A percentile compares a stretch with the other conserved stretches of the same genome.
Conservation (phyloP, 2,329 filamentous ascomycete genomes). For the Calonectria leucothoes region DNA sequence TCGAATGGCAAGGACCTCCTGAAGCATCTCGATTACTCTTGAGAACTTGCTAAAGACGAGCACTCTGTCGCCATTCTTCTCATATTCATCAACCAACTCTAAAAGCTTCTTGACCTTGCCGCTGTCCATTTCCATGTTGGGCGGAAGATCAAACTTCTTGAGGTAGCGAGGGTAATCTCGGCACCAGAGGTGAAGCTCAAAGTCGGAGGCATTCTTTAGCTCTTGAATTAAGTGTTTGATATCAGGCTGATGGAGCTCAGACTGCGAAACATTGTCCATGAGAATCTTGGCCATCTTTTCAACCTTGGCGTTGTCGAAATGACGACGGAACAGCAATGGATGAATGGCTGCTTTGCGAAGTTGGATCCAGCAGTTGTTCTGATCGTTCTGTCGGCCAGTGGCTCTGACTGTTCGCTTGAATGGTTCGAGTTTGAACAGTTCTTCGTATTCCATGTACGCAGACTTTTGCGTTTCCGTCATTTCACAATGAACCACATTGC, state of each 20-base stretch:
- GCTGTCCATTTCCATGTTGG: conserved; percentile 68
- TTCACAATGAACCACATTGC: conserved; percentile 82
- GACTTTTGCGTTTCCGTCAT: conserved; percentile 78
- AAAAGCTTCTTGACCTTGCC: conserved; percentile 90
- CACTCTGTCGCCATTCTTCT: conserved; percentile 83
- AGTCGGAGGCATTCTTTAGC: conserved; percentile 70
- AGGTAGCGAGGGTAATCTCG: conserved; percentile 66
- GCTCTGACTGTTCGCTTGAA: conserved; percentile 63
- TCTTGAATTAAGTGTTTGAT: conserved; percentile 66
- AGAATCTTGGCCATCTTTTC: conserved; percentile 82
- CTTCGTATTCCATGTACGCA: conserved; percentile 76
- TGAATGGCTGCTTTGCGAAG: conserved; percentile 94
- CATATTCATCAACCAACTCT: conserved; percentile 78
- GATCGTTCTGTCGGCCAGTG: conserved; percentile 61
- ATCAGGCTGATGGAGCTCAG: conserved; percentile 64
- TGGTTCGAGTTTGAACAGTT: conserved; percentile 73
- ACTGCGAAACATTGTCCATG: conserved; percentile 73
- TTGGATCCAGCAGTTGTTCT: conserved; percentile 85
- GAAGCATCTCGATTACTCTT: conserved; percentile 89
- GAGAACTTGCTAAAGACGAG: conserved; percentile 96
- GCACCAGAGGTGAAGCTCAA: conserved; percentile 75
- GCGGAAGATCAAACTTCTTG: conserved; percentile 63
- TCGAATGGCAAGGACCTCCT: conserved; percentile 80
- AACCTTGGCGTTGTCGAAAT: conserved; percentile 81
- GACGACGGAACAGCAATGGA: conserved; percentile 84